Percentiles rank a stretch among this genome's conserved stretches.
These are phyloP conservation scores for Thielaviopsis euricoi DNA, from an alignment of 2,329 filamentous ascomycete genomes.

Conservation along the genomic window DNA sequence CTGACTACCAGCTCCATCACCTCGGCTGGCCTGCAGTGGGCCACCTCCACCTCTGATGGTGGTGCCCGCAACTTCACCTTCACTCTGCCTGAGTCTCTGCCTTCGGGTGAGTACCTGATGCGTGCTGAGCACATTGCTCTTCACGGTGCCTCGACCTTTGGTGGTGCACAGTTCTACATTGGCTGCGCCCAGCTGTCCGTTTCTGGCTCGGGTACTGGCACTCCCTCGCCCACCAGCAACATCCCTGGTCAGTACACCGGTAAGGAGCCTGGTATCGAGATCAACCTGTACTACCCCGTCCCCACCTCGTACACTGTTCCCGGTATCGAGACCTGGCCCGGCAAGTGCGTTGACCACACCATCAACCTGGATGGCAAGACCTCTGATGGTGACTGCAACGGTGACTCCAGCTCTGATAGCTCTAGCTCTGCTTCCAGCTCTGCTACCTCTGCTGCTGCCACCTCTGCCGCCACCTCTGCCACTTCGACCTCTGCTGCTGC, in stretches of 20 bases:
- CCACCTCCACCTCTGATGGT: conserved; percentile 5
- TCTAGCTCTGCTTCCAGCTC: conserved; percentile 3
- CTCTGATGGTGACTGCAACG: conserved; percentile 22
- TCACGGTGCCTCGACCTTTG: conserved; percentile 23
- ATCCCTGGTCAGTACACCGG: conserved; percentile 25
- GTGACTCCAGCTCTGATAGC: conserved; percentile 5
- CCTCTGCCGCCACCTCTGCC: neutral
- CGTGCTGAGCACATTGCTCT: conserved; percentile 32
- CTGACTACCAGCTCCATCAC: conserved; percentile 11
- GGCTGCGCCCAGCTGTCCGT: conserved; percentile 21
- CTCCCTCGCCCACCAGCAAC: conserved; percentile 20
- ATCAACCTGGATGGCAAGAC: conserved; percentile 20
- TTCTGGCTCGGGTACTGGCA: conserved; percentile 25
- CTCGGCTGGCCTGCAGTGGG: conserved; percentile 11
- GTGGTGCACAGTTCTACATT: conserved; percentile 31
- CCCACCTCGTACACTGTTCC: conserved; percentile 20
- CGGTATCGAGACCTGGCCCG: conserved; percentile 18
- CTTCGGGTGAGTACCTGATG: conserved; percentile 31
- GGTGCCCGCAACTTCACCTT: conserved; percentile 20
- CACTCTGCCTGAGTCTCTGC: conserved; percentile 27
- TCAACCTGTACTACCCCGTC: conserved; percentile 26
- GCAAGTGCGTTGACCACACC: conserved; percentile 22
- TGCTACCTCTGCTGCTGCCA: neutral
- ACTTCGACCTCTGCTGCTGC: neutral
- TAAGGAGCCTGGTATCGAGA: conserved; percentile 23